Conservation (phyloP, 495 filamentous ascomycete genomes). For the Rhizodiscina lignyota region DNA sequence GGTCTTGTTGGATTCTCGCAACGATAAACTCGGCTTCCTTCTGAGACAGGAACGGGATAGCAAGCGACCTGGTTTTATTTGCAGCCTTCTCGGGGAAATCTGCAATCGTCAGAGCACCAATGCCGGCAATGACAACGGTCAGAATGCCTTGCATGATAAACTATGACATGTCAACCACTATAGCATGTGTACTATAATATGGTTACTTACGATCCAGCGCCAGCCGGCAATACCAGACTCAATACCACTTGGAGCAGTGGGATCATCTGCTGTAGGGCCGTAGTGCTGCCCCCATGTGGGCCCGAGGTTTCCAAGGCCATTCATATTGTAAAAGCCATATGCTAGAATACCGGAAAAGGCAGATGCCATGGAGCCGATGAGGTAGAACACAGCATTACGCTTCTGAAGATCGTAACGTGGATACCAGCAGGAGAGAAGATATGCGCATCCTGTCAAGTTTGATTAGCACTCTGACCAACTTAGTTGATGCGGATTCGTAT, state of each 20-base stretch:
- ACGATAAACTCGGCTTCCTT: constrained; percentile 35
- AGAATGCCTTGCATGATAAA: constrained; percentile 16
- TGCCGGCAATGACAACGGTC: constrained; percentile 20
- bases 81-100: constrained; percentile 16
- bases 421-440: neutral
- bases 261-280: constrained; percentile 5
- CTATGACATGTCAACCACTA: neutral
- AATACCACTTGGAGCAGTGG: constrained; percentile 5
- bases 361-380: constrained; percentile 5
- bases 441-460: too few species aligned
- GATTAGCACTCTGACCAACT: too few species aligned
- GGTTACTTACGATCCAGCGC: constrained; percentile 44
- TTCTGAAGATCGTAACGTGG: neutral
- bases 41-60: constrained; percentile 9
- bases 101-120: constrained; percentile 16
- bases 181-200: constrained; percentile 26
- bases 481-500: constrained; percentile 3
- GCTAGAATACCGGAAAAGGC: constrained; percentile 7
- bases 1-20: constrained; percentile 41
- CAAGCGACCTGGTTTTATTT: constrained; percentile 16
- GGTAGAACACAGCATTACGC: constrained; percentile 7
- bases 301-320: too few species aligned
- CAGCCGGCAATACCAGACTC: constrained; percentile 18
- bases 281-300: too few species aligned
- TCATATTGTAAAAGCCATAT: constrained; percentile 1